A percentile compares a stretch with the other conserved stretches of the same genome.
These are phyloP conservation scores for Mycena floridula DNA, from an alignment of 768 basidiomycete genomes.

Conservation along the genomic window DNA sequence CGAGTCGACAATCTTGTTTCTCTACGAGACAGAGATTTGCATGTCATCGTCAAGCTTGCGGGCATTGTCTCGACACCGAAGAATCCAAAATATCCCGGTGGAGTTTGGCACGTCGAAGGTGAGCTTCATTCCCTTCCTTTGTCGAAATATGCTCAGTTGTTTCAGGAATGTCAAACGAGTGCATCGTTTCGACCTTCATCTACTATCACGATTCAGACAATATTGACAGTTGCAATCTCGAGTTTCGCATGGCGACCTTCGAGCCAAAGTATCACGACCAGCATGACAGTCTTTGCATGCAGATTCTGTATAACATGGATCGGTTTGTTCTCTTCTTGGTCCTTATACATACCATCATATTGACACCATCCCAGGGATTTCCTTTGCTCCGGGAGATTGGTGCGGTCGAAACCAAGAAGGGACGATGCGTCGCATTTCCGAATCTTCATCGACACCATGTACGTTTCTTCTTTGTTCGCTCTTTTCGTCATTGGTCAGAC, in stretches of 20 bases:
- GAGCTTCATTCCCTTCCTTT: neutral
- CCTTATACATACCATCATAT: neutral
- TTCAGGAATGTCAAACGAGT: constrained; percentile 13
- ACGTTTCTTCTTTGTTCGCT: too few relatives aligned
- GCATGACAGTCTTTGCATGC: neutral
- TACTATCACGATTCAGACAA: constrained; percentile 16
- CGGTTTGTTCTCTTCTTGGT: neutral
- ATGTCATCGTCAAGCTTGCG: constrained; percentile 36
- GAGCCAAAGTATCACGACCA: constrained; percentile 8
- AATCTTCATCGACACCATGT: neutral
- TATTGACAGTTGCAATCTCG: constrained; percentile 8
- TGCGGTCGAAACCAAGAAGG: neutral
- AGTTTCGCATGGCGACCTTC: constrained; percentile 8
- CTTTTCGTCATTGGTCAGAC: too few relatives aligned
- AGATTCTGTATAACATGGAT: neutral
- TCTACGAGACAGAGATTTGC: constrained; percentile 15
- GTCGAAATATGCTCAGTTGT: neutral
- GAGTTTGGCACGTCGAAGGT: constrained; percentile 19
- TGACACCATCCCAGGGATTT: neutral
- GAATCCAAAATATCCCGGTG: constrained; percentile 12
- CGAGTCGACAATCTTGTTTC: too few relatives aligned
- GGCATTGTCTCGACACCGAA: constrained; percentile 17
- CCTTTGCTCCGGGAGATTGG: neutral
- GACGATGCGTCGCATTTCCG: neutral
- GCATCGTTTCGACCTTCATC: constrained; percentile 13